Conservation (phyloP, 495 filamentous ascomycete genomes). For the Articulospora tetracladia region DNA sequence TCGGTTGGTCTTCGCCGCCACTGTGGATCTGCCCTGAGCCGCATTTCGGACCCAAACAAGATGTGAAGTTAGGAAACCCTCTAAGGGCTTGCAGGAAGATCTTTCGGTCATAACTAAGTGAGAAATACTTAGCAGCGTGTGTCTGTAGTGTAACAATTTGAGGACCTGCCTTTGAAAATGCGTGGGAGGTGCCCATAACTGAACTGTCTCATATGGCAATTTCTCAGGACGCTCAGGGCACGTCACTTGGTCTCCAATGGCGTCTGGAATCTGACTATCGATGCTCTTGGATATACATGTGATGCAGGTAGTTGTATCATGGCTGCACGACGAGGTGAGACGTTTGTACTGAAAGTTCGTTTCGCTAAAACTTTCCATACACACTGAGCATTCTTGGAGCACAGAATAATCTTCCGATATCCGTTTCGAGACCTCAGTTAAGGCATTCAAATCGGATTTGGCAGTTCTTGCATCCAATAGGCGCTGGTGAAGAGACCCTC, state of each 20-base stretch:
- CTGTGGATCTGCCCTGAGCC: conserved; percentile 12
- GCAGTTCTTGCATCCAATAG: no score
- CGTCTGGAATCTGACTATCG: conserved; percentile 1
- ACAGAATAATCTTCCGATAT: neutral
- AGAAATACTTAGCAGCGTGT: neutral
- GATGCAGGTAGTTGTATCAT: neutral
- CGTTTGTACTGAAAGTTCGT: neutral
- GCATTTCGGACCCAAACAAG: conserved; percentile 11
- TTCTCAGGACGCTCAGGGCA: conserved; percentile 5
- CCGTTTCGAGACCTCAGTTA: neutral
- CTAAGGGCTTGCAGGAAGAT: neutral
- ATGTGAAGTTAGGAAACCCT: neutral
- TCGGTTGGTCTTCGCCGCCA: conserved; percentile 7
- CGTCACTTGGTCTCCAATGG: conserved; percentile 6
- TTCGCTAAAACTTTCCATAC: neutral
- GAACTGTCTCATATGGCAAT: conserved; percentile 1
- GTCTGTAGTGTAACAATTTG: neutral
- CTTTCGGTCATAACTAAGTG: conserved; percentile 10
- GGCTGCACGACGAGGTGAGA: neutral
- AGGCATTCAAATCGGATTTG: no score
- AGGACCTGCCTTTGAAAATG: neutral
- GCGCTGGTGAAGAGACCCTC: no score
- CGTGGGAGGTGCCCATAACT: neutral
- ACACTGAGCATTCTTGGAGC: neutral
- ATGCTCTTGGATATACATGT: neutral